Evolutionary conservation across 1,284 basidiomycete genomes (phyloP).

Genomic region (Fomitopsis betulina): DNA sequence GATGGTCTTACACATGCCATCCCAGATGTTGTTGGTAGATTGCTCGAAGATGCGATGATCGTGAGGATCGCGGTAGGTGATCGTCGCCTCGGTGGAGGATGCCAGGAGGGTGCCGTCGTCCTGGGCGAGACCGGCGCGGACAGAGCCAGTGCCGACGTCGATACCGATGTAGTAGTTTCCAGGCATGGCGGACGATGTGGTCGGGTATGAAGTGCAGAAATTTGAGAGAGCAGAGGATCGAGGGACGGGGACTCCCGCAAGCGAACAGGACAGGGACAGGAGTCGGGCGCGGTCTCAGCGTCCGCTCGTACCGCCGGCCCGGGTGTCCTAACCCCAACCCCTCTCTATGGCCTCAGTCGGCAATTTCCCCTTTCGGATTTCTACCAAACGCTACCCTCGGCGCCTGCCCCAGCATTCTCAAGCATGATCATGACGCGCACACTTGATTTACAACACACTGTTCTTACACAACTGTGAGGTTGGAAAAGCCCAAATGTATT

Average conservation of each 20-base stretch:
- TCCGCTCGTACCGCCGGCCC: background rate
- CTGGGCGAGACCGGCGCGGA: slow-evolving; percentile 82
- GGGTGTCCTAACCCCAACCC: slow-evolving; percentile 4
- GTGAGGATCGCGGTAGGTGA: slow-evolving; percentile 78
- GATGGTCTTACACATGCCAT: slow-evolving; percentile 67
- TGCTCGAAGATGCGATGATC: slow-evolving; percentile 97
- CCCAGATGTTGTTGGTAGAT: slow-evolving; percentile 87
- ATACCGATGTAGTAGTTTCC: slow-evolving; percentile 59
- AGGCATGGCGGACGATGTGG: background rate
- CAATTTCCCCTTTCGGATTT: background rate
- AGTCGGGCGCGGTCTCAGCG: background rate
- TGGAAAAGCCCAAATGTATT: too few relatives aligned
- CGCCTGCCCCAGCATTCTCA: background rate
- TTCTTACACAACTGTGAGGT: too few relatives aligned
- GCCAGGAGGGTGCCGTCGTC: slow-evolving; percentile 75
- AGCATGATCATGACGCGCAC: background rate
- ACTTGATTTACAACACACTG: too few relatives aligned
- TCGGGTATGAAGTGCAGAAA: background rate
- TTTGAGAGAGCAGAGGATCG: background rate
- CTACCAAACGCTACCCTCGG: background rate
- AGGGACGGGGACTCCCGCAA: background rate
- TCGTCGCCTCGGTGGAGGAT: slow-evolving; percentile 74
- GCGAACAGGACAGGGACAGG: background rate
- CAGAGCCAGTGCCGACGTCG: slow-evolving; percentile 91
- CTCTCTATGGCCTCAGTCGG: slow-evolving; percentile 1